These are phyloP conservation scores for Cladorrhinum sp. DNA, from an alignment of 2,329 filamentous ascomycete genomes.

Conservation along the genomic window DNA sequence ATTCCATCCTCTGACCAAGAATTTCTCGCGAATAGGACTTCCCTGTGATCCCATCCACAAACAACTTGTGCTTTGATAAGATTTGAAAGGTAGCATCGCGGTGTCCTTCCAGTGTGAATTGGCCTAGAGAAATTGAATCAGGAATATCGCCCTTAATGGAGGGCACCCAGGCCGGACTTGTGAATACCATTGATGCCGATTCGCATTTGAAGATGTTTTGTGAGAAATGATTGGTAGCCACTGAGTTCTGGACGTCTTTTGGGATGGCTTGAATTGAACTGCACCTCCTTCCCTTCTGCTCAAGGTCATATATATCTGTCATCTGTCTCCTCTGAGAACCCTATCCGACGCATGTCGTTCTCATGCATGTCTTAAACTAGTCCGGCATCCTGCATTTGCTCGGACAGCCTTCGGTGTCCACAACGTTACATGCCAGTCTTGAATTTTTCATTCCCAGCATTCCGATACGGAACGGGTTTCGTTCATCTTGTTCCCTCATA, in stretches of 20 bases:
- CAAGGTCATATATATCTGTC: background rate
- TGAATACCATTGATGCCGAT: background rate
- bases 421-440: background rate
- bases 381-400: background rate
- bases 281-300: background rate
- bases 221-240: background rate
- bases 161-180: background rate
- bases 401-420: background rate
- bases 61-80: background rate
- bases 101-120: background rate
- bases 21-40: background rate
- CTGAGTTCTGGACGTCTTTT: background rate
- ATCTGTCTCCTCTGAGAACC: background rate
- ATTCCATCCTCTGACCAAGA: too few species aligned
- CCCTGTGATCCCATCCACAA: background rate
- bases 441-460: background rate
- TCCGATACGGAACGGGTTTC: background rate
- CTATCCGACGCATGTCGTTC: background rate
- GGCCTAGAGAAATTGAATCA: background rate
- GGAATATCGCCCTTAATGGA: background rate
- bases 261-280: background rate
- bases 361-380: background rate
- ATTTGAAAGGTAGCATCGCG: background rate
- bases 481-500: background rate
- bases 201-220: background rate